Evolutionary conservation across 1,284 basidiomycete genomes (phyloP), one percentile per base, ranked within the genome.

Genomic region (Athelia psychrophila): DNA sequence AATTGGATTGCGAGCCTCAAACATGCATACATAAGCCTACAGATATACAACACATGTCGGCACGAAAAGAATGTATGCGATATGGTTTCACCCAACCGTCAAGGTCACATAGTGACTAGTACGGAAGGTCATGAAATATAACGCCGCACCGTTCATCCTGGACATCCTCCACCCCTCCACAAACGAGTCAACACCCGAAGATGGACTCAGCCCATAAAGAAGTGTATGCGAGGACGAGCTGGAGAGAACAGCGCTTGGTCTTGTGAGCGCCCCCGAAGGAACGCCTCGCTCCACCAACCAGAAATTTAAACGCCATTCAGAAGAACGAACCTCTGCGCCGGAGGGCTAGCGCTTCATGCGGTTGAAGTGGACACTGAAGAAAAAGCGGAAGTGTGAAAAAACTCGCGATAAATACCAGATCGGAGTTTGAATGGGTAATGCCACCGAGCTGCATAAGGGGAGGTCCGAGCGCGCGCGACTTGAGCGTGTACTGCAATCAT

Each of bases 31-130:
- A 30, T n/a, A n/a, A n/a, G n/a, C n/a, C n/a, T n/a, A n/a, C n/a
- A n/a, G n/a, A n/a, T n/a, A n/a, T n/a, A n/a, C n/a, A n/a, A n/a
- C n/a, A n/a, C 33, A n/a, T n/a, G n/a, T n/a, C 33, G n/a, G 33
- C n/a, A 35, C 33, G 33, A 48, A 35, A 13, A 16, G 33, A n/a
- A 33, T 48, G 30, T 48, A 5, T 38, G 47, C 23, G 30, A 33
- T 25, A 48, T 48, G 47, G 47, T 48, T 48, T 48, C 16, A 35
- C 47, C 47, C n/a, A 38, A 48, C 47, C 47, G 47, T 48, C 47
- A 48, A 48, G 24, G 47, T 25, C 47, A 48, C 47, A 48, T 48
- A 48, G 47, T 48, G 30, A 35, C 47, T 33, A 48, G 23, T 48
- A 48, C 47, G 47, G 47, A 20, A 48, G 47, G 30, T 33, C 13